Evolutionary conservation across 1,139 yeast genomes (phyloP), one percentile per base, ranked within the genome.

Genomic region (Yamadazyma triangularis): DNA sequence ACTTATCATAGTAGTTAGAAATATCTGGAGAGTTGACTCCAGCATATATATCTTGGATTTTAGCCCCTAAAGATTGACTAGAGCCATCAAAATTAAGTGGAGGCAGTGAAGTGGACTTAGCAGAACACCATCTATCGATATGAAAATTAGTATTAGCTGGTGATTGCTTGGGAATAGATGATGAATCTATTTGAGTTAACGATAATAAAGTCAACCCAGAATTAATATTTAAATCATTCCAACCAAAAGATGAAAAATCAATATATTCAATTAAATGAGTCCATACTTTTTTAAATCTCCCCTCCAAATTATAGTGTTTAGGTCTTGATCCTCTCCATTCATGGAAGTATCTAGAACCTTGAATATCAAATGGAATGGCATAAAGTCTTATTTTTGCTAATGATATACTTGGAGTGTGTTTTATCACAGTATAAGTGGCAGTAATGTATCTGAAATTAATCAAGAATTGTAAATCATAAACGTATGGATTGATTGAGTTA

Each of bases 351-450:
- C 61, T 41, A 7, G 58, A 48, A 0, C 73, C 71, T 0, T 50
- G 47, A 1, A 64, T 46, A 49, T 78, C 83, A 3, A 44, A 37
- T 0, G 81, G 78, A 1, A 78, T 44, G 2, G 59, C 50, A 41
- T 76, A 79, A 1, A 79, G 42, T 36, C 86, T 56, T 2, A 76
- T 53, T 32, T 48, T 61, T 28, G 57, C 58, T 4, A 60, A 30
- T 2, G 38, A 19, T 9, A 21, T 13, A 4, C 26, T 25, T n/a
- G n/a, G n/a, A n/a, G n/a, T n/a, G 2, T 40, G 25, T 2, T 36
- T 31, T 8, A 51, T 25, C 4, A 57, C 32, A 31, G 48, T 60
- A 46, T 60, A 77, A 0, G 83, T 76, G 4, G 74, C 64, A 48
- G 65, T 57, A 4, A 66, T 39, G 40, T 58, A 64, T 10, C 65